Conservation (phyloP, 2,329 filamentous ascomycete genomes). For the Aspergillus texensis region DNA sequence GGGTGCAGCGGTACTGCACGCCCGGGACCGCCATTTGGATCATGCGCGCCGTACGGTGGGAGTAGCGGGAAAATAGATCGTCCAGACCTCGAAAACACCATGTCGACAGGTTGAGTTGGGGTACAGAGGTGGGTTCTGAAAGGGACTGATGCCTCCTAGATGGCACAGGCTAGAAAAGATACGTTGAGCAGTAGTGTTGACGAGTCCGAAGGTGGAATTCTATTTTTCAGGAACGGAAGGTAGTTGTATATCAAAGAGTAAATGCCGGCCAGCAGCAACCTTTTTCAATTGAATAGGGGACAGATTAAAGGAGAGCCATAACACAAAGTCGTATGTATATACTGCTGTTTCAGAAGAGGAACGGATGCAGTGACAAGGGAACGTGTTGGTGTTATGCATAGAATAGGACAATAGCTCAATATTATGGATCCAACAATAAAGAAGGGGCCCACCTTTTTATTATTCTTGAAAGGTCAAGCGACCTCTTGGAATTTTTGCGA, state of each 20-base stretch:
- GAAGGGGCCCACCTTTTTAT: conserved; percentile 11
- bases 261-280: conserved; percentile 24
- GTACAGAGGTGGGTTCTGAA: background rate
- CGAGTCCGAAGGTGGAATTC: background rate
- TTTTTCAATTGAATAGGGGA: conserved; percentile 1
- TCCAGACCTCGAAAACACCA: conserved; percentile 37
- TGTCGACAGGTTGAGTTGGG: conserved; percentile 15
- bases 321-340: conserved; percentile 18
- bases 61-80: conserved; percentile 41
- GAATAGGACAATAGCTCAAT: conserved; percentile 17
- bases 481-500: background rate
- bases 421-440: conserved; percentile 3
- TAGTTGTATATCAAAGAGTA: conserved; percentile 4
- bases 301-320: conserved; percentile 20
- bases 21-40: conserved; percentile 53
- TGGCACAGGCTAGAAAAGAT: background rate
- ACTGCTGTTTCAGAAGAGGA: conserved; percentile 15
- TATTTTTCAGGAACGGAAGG: background rate
- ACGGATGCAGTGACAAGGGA: conserved; percentile 14
- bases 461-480: background rate
- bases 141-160: background rate
- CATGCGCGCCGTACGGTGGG: conserved; percentile 44
- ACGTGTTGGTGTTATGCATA: conserved; percentile 13
- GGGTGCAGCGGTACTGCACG: conserved; percentile 62
- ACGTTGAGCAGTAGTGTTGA: background rate